phyloP scores from a whole-genome alignment of 805 yeast genomes.

The Myxozyma geophila region DNA sequence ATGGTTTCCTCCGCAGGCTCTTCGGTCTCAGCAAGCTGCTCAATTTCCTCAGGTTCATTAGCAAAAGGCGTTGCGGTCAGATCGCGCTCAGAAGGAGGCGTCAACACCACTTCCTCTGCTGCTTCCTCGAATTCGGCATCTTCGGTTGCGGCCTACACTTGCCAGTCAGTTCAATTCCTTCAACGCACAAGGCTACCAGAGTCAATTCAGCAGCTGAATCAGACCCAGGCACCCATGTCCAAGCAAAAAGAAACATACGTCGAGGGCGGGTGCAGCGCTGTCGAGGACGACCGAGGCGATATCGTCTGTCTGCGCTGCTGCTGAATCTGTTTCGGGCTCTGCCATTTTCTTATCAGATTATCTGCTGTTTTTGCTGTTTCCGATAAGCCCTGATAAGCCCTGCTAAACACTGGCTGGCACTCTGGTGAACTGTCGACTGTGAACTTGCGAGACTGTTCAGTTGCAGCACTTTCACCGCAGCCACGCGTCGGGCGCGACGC shows the following conservation, averaged over 20 bases:
- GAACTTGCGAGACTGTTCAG: background rate
- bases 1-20: background rate
- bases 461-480: background rate
- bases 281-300: background rate
- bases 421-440: no score
- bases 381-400: no score
- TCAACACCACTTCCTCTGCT: background rate
- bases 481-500: background rate
- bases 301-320: background rate
- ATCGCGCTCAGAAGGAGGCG: conserved; percentile 24
- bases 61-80: conserved; percentile 7
- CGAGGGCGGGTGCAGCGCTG: background rate
- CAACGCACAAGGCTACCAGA: background rate
- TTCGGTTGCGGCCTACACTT: conserved; percentile 13
- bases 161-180: background rate
- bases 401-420: no score
- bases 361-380: background rate
- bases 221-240: background rate
- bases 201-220: background rate
- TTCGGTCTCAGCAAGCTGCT: conserved; percentile 5
- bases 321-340: background rate
- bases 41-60: background rate
- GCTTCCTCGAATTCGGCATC: conserved; percentile 29
- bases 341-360: background rate
- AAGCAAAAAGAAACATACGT: background rate